Base-by-base conservation (phyloP, 352 stramenopile species). In the Phytophthora nicotianae region DNA sequence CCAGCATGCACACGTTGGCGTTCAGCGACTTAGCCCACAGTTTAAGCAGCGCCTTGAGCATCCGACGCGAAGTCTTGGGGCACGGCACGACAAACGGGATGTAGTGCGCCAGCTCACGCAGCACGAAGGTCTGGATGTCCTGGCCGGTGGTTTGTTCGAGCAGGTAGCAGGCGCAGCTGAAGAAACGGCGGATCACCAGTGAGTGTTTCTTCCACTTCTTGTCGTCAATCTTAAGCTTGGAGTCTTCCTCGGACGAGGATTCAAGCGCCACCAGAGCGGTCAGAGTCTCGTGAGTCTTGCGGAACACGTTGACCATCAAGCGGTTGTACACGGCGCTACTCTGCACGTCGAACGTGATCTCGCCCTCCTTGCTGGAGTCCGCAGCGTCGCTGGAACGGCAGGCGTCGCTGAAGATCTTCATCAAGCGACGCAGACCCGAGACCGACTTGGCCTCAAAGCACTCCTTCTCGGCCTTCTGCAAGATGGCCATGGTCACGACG, bases 311-410 rank as follows among this genome's bases (percentile, higher is more conserved):
- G n/a, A 98, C 81, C 93, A 99, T 98, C 33, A 99, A 71, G 20
- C 89, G 79, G 82, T 98, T 97, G 88, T 98, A 98, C 27, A 98
- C 91, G 14, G 90, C 82, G 48, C 91, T 97, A 62, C 85, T 97
- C 54, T 97, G 89, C 52, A 99, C 97, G 38, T 92, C 81, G 78
- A 96, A 99, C 51, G 81, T 79, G 59, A 96, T 91, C 52, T 94
- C 87, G 33, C 75, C 84, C 5, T 75, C 71, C 47, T 85, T 86
- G 61, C 67, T 88, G 40, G 77, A 59, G 66, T 91, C 84, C 2
- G 81, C 84, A 10, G 89, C 79, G 68, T 98, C 89, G 47, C 89
- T 95, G 27, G 97, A 89, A 65, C 97, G 93, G 75, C 94, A 98
- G 1, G 93, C 95, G 50, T 97, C 95, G 52, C 86, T 97, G 67